These are phyloP conservation scores for Cinnamomum micranthum DNA, from an alignment of 164 flowering plant genomes.

Conservation along the genomic window DNA sequence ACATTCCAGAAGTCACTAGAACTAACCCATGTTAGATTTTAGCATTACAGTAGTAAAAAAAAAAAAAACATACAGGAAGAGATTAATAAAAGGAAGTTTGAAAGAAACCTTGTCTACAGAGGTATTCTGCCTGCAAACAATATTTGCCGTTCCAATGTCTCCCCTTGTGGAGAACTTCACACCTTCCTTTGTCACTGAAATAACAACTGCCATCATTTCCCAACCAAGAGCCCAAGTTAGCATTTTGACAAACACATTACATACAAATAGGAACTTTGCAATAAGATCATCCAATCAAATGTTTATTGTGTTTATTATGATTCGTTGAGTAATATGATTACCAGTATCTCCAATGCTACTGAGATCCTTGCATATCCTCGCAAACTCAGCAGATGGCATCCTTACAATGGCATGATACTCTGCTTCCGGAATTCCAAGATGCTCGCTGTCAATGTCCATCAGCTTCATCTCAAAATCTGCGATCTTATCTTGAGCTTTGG, in stretches of 20 bases:
- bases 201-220: slow-evolving; percentile 48
- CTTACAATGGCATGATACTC: slow-evolving; percentile 83
- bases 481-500: slow-evolving; percentile 68
- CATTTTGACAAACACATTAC: too few relatives aligned
- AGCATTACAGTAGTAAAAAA: too few relatives aligned
- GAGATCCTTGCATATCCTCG: slow-evolving; percentile 80
- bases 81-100: not conserved
- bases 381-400: slow-evolving; percentile 85
- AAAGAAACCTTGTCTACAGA: slow-evolving; percentile 68
- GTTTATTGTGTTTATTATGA: too few relatives aligned
- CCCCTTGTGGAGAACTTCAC: slow-evolving; percentile 88
- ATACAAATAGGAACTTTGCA: too few relatives aligned
- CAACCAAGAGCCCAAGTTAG: not conserved
- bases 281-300: too few relatives aligned
- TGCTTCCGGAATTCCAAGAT: slow-evolving; percentile 89
- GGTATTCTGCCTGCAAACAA: slow-evolving; percentile 75
- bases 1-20: too few relatives aligned
- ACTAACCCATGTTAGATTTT: too few relatives aligned
- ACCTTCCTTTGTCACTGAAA: slow-evolving; percentile 90
- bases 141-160: slow-evolving; percentile 82
- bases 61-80: not conserved
- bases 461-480: slow-evolving; percentile 89
- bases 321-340: slow-evolving; percentile 10
- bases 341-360: slow-evolving; percentile 85
- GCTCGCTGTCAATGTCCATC: slow-evolving; percentile 95